A percentile compares a stretch with the other conserved stretches of the same genome.
phyloP scores from a whole-genome alignment of 495 filamentous ascomycete species.

The Aspergillus wentii region DNA sequence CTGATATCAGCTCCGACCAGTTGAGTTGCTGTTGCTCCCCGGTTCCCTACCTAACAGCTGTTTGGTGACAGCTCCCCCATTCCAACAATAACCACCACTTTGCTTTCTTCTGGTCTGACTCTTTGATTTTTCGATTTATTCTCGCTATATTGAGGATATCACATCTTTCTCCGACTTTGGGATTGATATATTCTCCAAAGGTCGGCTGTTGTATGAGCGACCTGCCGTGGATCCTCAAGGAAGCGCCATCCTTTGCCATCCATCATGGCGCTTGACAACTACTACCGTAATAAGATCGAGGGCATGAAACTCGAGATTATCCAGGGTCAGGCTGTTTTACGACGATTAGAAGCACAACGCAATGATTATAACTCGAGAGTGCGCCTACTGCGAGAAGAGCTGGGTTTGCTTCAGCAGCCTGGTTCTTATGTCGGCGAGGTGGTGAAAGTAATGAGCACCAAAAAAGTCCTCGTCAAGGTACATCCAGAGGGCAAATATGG shows the following conservation, averaged over 20 bases:
- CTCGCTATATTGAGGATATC: background rate
- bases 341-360: constrained; percentile 92
- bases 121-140: background rate
- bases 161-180: too few species aligned
- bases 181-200: too few species aligned
- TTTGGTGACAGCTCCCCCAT: too few species aligned
- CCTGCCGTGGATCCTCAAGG: background rate
- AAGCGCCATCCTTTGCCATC: constrained; percentile 26
- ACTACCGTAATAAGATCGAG: constrained; percentile 99
- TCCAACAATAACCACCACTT: too few species aligned
- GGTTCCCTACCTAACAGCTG: too few species aligned
- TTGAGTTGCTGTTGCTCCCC: too few species aligned
- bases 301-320: constrained; percentile 99
- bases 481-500: constrained; percentile 99
- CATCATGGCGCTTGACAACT: constrained; percentile 96
- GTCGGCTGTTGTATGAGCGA: too few species aligned
- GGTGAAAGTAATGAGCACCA: constrained; percentile 99
- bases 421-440: constrained; percentile 99
- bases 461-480: constrained; percentile 98
- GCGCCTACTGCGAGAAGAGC: constrained; percentile 89
- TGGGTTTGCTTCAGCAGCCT: constrained; percentile 92
- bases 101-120: too few species aligned
- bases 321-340: constrained; percentile 90
- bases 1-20: too few species aligned
- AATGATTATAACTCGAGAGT: constrained; percentile 99